Percentiles rank a stretch among this genome's conserved stretches.
Evolutionary conservation across 345 rosid genomes (phyloP).

Genomic region (Adansonia digitata): DNA sequence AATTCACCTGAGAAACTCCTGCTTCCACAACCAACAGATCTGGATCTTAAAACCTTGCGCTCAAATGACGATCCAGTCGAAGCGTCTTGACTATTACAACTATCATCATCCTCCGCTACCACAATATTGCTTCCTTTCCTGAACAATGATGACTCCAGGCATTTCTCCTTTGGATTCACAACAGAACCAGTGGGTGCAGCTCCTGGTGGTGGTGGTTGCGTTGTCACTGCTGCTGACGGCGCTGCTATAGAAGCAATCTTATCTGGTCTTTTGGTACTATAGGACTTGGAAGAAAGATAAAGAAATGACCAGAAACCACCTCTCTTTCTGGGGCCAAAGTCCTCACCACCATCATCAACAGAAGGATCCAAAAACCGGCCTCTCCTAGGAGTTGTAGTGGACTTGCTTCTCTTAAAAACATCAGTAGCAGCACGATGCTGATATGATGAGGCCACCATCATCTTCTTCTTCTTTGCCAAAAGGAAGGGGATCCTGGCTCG

Average conservation of each 20-base stretch:
- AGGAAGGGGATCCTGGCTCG: conserved; percentile 57
- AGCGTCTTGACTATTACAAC: conserved; percentile 44
- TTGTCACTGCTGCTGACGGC: background rate
- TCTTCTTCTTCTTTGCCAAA: conserved; percentile 61
- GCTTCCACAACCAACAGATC: conserved; percentile 98
- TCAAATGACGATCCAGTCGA: conserved; percentile 57
- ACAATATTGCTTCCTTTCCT: conserved; percentile 38
- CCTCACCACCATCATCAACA: conserved; percentile 33
- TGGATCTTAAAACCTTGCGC: conserved; percentile 93
- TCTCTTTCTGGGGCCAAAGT: conserved; percentile 50
- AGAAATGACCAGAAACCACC: conserved; percentile 88
- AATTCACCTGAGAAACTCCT: conserved; percentile 95
- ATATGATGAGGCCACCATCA: conserved; percentile 38
- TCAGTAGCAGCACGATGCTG: conserved; percentile 24
- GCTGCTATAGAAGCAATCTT: conserved; percentile 19
- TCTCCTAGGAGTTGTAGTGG: conserved; percentile 42
- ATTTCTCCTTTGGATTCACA: conserved; percentile 32
- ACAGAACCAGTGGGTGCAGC: conserved; percentile 12
- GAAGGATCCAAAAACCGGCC: conserved; percentile 31
- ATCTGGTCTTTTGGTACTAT: conserved; percentile 29
- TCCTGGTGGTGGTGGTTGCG: background rate
- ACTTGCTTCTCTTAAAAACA: conserved; percentile 79
- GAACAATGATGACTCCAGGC: conserved; percentile 40
- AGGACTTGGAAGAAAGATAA: conserved; percentile 44
- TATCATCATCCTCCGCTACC: conserved; percentile 58